These are phyloP conservation scores for Crithidia thermophila DNA, from an alignment of 208 protist species.

Conservation along the genomic window DNA sequence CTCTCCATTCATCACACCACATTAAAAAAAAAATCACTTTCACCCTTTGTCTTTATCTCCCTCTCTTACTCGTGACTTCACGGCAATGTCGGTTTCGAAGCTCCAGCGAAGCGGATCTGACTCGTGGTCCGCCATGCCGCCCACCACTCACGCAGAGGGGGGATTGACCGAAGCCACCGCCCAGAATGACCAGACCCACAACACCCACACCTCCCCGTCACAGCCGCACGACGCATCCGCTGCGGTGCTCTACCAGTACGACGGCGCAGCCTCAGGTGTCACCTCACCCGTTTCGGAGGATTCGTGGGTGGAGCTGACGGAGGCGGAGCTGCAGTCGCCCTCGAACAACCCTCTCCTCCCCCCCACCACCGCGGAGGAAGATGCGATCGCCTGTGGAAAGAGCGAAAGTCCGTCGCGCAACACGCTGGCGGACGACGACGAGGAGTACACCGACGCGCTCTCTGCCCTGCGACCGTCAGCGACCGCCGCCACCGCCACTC, in stretches of 20 bases:
- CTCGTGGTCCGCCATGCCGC: slow-evolving; percentile 20
- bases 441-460: too few species aligned
- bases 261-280: too few species aligned
- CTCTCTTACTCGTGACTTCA: background rate
- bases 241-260: background rate
- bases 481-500: too few species aligned
- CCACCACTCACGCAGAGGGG: background rate
- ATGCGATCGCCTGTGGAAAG: background rate
- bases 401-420: too few species aligned
- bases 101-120: slow-evolving; percentile 3
- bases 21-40: background rate
- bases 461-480: too few species aligned
- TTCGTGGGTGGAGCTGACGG: slow-evolving; percentile 31
- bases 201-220: background rate
- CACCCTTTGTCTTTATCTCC: background rate
- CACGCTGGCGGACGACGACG: too few species aligned
- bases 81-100: slow-evolving; percentile 13
- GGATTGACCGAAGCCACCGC: background rate
- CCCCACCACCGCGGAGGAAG: background rate
- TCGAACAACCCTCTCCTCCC: background rate
- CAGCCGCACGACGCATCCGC: background rate
- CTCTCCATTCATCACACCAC: too few species aligned
- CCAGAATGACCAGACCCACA: background rate
- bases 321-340: slow-evolving; percentile 8
- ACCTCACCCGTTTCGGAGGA: slow-evolving; percentile 12